phyloP scores from a whole-genome alignment of 352 stramenopile species.

The Hyaloperonospora arabidopsidis region DNA sequence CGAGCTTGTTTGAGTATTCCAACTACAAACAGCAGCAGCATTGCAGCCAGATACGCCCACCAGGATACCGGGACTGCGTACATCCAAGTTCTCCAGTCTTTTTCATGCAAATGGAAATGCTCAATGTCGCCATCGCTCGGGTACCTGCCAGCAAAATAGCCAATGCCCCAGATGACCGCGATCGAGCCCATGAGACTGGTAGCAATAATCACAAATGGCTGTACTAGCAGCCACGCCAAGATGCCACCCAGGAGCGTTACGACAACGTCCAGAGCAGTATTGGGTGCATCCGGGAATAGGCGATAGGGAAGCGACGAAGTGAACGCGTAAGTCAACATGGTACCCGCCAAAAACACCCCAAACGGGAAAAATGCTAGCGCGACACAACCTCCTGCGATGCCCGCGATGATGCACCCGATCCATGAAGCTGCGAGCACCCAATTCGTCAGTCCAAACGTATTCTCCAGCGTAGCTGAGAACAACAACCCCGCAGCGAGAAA shows the following conservation, averaged over 20 bases:
- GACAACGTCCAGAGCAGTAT: constrained; percentile 28
- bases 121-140: constrained; percentile 50
- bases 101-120: constrained; percentile 29
- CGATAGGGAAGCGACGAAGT: constrained; percentile 38
- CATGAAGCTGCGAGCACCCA: constrained; percentile 44
- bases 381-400: constrained; percentile 31
- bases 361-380: constrained; percentile 42
- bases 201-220: constrained; percentile 42
- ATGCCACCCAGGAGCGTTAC: constrained; percentile 35
- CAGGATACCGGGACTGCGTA: constrained; percentile 44
- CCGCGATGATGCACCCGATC: constrained; percentile 40
- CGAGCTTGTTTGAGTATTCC: constrained; percentile 30
- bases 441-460: constrained; percentile 30
- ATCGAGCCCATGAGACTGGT: constrained; percentile 58
- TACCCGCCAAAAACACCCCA: constrained; percentile 43
- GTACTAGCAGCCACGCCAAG: constrained; percentile 51
- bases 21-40: constrained; percentile 37
- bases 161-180: constrained; percentile 46
- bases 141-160: constrained; percentile 65
- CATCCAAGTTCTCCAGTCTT: constrained; percentile 16
- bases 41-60: constrained; percentile 57
- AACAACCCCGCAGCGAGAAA: constrained; percentile 50
- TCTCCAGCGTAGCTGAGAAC: constrained; percentile 32
- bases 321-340: constrained; percentile 31
- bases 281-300: constrained; percentile 25